Base-by-base conservation (phyloP, 192 early-diverging fungal genomes). In the Backusella sp. region DNA sequence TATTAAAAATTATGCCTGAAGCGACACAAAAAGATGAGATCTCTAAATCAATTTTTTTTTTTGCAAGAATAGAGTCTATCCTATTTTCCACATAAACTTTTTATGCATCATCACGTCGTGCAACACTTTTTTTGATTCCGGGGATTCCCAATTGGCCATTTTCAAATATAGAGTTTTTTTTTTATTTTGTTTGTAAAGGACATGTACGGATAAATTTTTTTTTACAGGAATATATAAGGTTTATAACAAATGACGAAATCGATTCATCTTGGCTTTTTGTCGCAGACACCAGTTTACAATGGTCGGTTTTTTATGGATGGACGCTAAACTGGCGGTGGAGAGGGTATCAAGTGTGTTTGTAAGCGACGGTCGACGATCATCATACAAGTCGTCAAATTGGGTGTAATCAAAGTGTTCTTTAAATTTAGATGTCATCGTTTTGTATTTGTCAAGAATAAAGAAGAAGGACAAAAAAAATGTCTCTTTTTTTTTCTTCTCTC, bases 191-290 rank as follows among this genome's bases (percentile, higher is more conserved):
- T 49, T 49, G 46, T 19, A 49, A 49, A 17, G 17, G 19, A 5
- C 6, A 17, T 49, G 17, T 49, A 5, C 14, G 14, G 12, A 15
- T 14, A 49, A 17, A 49, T 49, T 19, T 3, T 17, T 49, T 19
- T 49, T 49, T 49, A 49, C 46, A 49, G 17, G 2, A 49, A n/a
- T n/a, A n/a, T 9, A 17, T 49, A n/a, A n/a, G 1, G 19, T 19
- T 69, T 69, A 39, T 11, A 39, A 41, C 21, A 69, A 69, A 69
- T 69, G 67, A 69, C 67, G 67, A 41, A 69, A 37, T 69, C 36
- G 67, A 69, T 69, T 35, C 5, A 69, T 23, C 67, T 69, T 69
- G 17, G 67, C 34, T 69, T 69, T 69, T 26, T 69, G 67, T 37
- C 35, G 35, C 23, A 69, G 67, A 37, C 36, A 69, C 67, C 67